phyloP scores from a whole-genome alignment of 306 rosid genomes.

The Vicia villosa region DNA sequence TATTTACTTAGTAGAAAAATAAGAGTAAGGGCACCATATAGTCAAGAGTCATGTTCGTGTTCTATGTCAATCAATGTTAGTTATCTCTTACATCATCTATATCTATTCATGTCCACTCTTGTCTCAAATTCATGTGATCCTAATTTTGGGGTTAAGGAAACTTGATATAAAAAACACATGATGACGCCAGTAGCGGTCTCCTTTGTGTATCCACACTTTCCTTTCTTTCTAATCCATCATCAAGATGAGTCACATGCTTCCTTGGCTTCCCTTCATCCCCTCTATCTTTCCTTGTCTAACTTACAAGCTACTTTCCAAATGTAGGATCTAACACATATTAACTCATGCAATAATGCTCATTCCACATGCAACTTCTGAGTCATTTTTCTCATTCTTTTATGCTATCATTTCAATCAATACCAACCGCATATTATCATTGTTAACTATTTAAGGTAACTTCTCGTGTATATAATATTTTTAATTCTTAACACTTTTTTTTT shows the following conservation, averaged over 20 bases:
- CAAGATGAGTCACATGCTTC: constrained; percentile 71
- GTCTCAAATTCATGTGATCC: constrained; percentile 46
- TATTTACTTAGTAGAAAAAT: no score
- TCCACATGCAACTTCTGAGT: constrained; percentile 51
- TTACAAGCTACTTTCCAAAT: constrained; percentile 56
- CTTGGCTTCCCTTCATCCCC: constrained; percentile 41
- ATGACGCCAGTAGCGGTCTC: constrained; percentile 44
- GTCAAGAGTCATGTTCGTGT: no score
- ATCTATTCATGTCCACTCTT: constrained; percentile 15
- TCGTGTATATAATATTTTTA: not conserved
- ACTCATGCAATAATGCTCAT: constrained; percentile 51
- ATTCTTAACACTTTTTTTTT: not conserved
- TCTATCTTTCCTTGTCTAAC: constrained; percentile 46
- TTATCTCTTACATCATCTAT: constrained; percentile 21
- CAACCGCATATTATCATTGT: constrained; percentile 33
- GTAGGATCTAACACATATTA: constrained; percentile 43
- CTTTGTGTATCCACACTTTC: constrained; percentile 50
- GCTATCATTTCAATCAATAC: constrained; percentile 45
- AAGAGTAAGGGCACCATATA: no score
- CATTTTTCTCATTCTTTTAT: constrained; percentile 43
- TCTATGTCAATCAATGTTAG: not conserved
- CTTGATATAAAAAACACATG: constrained; percentile 42
- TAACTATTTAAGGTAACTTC: constrained; percentile 29
- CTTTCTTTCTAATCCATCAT: constrained; percentile 65
- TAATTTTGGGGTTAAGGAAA: constrained; percentile 57